Percentiles rank a stretch among this genome's conserved stretches.
Conservation (phyloP, 2,329 filamentous ascomycete species). For the Ophiobolus disseminans region DNA sequence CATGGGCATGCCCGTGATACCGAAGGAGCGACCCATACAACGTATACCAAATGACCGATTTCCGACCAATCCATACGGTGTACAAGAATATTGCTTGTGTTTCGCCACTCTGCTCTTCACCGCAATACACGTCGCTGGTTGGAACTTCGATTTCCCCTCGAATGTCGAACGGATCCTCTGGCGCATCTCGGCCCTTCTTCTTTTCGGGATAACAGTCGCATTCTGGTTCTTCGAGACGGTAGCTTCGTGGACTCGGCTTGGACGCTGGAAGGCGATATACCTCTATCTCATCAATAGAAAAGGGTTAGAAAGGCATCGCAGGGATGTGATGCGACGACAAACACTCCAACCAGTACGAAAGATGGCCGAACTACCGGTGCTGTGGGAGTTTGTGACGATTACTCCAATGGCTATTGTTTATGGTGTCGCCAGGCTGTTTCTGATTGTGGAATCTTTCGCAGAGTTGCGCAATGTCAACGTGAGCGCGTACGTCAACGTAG, state of each 20-base stretch:
- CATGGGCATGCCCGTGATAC: slow-evolving; percentile 25
- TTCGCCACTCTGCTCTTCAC: slow-evolving; percentile 14
- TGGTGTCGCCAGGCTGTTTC: slow-evolving; percentile 21
- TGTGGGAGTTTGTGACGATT: slow-evolving; percentile 25
- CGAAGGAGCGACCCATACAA: slow-evolving; percentile 20
- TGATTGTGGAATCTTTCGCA: slow-evolving; percentile 25
- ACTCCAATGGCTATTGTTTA: slow-evolving; percentile 26
- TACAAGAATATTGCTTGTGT: slow-evolving; percentile 22
- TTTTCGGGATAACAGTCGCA: slow-evolving; percentile 24
- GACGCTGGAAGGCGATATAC: slow-evolving; percentile 22
- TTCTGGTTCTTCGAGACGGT: slow-evolving; percentile 29
- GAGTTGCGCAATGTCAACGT: slow-evolving; percentile 21
- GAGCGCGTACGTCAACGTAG: slow-evolving; percentile 26
- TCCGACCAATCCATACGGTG: slow-evolving; percentile 20
- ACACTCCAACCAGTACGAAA: slow-evolving; percentile 15
- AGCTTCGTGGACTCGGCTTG: slow-evolving; percentile 22
- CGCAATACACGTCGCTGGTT: slow-evolving; percentile 16
- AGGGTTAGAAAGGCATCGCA: slow-evolving; percentile 10
- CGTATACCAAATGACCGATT: slow-evolving; percentile 24
- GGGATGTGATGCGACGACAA: slow-evolving; percentile 9
- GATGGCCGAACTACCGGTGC: slow-evolving; percentile 20
- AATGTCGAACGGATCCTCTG: slow-evolving; percentile 12
- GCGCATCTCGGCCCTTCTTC: slow-evolving; percentile 16
- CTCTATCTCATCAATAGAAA: slow-evolving; percentile 17
- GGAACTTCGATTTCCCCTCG: slow-evolving; percentile 23